Evolutionary conservation across 116 monocot genomes (phyloP).

Genomic region (Dioscorea cayenensis): DNA sequence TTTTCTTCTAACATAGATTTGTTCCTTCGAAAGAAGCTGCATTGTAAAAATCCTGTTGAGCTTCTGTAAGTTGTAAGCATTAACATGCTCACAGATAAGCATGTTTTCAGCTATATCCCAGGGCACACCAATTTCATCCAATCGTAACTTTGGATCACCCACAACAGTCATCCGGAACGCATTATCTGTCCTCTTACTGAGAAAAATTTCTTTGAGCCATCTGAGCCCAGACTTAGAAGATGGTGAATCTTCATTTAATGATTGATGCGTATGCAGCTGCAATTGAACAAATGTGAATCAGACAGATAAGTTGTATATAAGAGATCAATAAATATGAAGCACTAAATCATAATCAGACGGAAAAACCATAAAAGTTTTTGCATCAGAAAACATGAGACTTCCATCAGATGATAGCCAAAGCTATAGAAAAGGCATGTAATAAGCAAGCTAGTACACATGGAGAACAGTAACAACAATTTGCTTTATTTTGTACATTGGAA

Average conservation of each 20-base stretch:
- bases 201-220: constrained; percentile 77
- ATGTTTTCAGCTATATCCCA: constrained; percentile 36
- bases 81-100: constrained; percentile 49
- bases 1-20: constrained; percentile 27
- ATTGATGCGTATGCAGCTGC: constrained; percentile 41
- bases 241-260: constrained; percentile 22
- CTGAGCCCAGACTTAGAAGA: constrained; percentile 39
- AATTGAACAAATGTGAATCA: constrained; percentile 1
- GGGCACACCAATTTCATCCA: constrained; percentile 80
- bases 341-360: too few relatives aligned
- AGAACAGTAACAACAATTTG: too few relatives aligned
- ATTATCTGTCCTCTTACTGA: constrained; percentile 75
- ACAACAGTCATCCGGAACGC: constrained; percentile 71
- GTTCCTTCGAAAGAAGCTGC: constrained; percentile 17
- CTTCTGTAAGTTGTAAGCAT: constrained; percentile 38
- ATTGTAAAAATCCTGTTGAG: constrained; percentile 17
- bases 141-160: constrained; percentile 73
- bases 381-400: too few relatives aligned
- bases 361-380: too few relatives aligned
- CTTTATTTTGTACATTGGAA: neutral
- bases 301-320: too few relatives aligned
- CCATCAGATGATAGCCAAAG: too few relatives aligned
- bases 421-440: too few relatives aligned
- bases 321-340: too few relatives aligned
- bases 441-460: too few relatives aligned